These are phyloP conservation scores for Poa annua DNA, from an alignment of 176 grass and related monocot species.

Conservation along the genomic window DNA sequence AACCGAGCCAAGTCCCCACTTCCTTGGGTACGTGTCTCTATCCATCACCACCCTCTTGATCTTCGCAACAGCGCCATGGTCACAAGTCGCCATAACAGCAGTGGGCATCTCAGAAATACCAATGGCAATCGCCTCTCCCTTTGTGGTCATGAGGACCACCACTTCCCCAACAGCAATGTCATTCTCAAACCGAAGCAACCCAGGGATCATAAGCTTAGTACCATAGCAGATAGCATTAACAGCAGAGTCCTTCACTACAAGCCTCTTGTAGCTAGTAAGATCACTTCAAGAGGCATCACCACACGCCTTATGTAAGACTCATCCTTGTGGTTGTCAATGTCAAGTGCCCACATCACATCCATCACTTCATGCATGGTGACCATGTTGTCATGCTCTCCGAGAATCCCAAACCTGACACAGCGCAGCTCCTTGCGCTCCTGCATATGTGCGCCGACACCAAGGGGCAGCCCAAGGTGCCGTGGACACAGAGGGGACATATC, in stretches of 20 bases:
- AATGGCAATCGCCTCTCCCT: constrained; percentile 88
- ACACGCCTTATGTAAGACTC: constrained; percentile 83
- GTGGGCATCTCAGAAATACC: constrained; percentile 97
- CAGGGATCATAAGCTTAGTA: constrained; percentile 96
- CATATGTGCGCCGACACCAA: constrained; percentile 88
- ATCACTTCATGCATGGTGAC: constrained; percentile 97
- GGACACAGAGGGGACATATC: constrained; percentile 93
- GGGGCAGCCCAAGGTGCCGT: constrained; percentile 82
- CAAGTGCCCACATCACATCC: constrained; percentile 80
- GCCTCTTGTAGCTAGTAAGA: constrained; percentile 97
- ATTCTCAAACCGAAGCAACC: constrained; percentile 91
- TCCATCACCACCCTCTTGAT: constrained; percentile 99
- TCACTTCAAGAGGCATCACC: constrained; percentile 85
- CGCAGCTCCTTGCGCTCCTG: constrained; percentile 98
- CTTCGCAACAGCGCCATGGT: constrained; percentile 73
- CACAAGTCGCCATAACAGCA: constrained; percentile 92
- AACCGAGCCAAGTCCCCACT: constrained; percentile 88
- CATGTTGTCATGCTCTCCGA: constrained; percentile 96
- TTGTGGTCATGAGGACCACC: constrained; percentile 89
- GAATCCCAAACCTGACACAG: constrained; percentile 77
- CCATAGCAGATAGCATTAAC: constrained; percentile 98
- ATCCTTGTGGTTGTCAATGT: constrained; percentile 75
- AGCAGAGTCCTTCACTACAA: constrained; percentile 93
- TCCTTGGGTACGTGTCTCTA: constrained; percentile 90
- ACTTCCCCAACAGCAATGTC: constrained; percentile 89